These are phyloP conservation scores for Paracorniculantispora psalliotae DNA, from an alignment of 2,329 filamentous ascomycete genomes.

Conservation along the genomic window DNA sequence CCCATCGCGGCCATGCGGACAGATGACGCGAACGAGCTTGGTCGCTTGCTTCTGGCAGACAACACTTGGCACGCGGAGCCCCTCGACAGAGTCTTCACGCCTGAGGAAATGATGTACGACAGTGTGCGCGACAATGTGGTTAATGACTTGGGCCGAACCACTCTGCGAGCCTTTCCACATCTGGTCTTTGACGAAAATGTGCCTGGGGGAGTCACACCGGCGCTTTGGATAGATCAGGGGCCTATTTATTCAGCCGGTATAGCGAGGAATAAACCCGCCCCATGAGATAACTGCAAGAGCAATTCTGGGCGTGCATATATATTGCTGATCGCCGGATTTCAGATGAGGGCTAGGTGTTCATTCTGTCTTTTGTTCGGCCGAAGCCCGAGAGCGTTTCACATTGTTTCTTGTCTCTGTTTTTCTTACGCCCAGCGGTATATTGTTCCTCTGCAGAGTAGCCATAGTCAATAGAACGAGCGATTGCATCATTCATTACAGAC, in stretches of 20 bases:
- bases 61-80: background rate
- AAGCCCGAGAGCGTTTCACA: background rate
- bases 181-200: background rate
- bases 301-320: no score
- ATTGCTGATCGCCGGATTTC: no score
- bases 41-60: background rate
- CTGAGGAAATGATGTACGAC: background rate
- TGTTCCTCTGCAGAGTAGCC: background rate
- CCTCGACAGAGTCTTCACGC: background rate
- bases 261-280: no score
- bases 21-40: constrained; percentile 18
- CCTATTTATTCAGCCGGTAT: no score
- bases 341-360: no score
- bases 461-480: background rate
- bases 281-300: no score
- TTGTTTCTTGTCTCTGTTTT: no score
- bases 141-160: background rate
- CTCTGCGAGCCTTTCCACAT: background rate
- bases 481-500: no score
- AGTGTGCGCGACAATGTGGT: background rate
- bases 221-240: no score
- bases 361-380: background rate
- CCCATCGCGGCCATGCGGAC: constrained; percentile 35
- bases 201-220: background rate
- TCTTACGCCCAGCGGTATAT: no score